Evolutionary conservation across 2,329 filamentous ascomycete species (phyloP).

Genomic region (Xylariales sp.): DNA sequence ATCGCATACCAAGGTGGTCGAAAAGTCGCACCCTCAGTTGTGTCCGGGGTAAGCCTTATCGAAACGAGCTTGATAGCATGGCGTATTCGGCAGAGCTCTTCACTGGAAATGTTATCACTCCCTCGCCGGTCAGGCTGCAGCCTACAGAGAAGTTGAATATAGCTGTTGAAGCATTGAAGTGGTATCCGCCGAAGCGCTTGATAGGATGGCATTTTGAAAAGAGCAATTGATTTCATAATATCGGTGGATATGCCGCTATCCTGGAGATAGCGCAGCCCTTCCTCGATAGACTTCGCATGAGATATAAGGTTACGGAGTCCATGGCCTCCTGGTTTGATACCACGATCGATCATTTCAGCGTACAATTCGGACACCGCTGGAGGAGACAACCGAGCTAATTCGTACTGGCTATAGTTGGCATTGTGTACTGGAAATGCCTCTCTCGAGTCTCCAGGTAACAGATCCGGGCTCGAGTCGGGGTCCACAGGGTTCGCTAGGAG

Average conservation of each 20-base stretch:
- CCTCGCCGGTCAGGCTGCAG: constrained; percentile 50
- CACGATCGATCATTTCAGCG: constrained; percentile 63
- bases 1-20: constrained; percentile 58
- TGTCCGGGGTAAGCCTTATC: constrained; percentile 44
- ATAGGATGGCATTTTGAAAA: constrained; percentile 38
- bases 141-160: constrained; percentile 62
- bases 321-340: constrained; percentile 60
- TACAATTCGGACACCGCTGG: constrained; percentile 71
- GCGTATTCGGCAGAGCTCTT: constrained; percentile 45
- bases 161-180: constrained; percentile 59
- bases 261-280: constrained; percentile 62
- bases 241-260: constrained; percentile 54
- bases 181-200: constrained; percentile 49
- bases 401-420: constrained; percentile 71
- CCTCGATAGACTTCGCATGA: constrained; percentile 60
- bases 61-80: constrained; percentile 53
- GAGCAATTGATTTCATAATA: constrained; percentile 38
- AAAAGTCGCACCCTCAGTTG: constrained; percentile 49
- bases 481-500: constrained; percentile 55
- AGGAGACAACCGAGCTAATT: constrained; percentile 70
- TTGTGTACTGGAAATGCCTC: constrained; percentile 67
- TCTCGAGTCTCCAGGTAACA: constrained; percentile 69
- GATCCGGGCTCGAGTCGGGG: constrained; percentile 39
- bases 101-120: constrained; percentile 37
- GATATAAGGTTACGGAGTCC: constrained; percentile 68